Evolutionary conservation across 2,329 filamentous ascomycete species (phyloP).

Genomic region (Chrysoporthe deuterocubensis): DNA sequence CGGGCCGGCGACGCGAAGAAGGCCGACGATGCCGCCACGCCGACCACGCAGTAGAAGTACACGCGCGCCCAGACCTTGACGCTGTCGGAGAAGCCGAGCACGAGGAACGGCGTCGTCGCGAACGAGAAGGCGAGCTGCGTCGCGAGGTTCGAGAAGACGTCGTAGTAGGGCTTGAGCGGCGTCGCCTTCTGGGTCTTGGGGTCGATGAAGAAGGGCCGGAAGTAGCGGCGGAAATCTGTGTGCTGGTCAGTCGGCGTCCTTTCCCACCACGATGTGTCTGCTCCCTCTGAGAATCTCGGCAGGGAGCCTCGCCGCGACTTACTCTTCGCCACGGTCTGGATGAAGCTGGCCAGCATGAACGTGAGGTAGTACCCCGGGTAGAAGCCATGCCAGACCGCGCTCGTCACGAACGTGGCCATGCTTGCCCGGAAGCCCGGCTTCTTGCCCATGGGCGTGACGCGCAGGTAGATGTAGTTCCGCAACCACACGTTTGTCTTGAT

Average conservation of each 20-base stretch:
- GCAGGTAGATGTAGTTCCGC: conserved; percentile 91
- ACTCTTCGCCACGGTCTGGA: conserved; percentile 96
- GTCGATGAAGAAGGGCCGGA: conserved; percentile 92
- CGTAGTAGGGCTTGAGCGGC: conserved; percentile 82
- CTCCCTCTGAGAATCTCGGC: not conserved
- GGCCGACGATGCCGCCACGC: conserved; percentile 64
- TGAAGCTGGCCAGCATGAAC: conserved; percentile 86
- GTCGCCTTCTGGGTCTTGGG: conserved; percentile 72
- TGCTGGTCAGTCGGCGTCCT: conserved; percentile 27
- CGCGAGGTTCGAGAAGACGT: conserved; percentile 72
- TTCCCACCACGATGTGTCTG: not conserved
- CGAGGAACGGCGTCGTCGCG: conserved; percentile 79
- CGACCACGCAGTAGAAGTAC: conserved; percentile 83
- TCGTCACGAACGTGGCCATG: conserved; percentile 90
- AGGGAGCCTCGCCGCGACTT: conserved; percentile 42
- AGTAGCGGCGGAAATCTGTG: conserved; percentile 81
- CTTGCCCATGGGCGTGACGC: conserved; percentile 92
- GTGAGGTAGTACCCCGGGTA: conserved; percentile 94
- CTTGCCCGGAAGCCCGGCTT: conserved; percentile 96
- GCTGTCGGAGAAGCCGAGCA: conserved; percentile 74
- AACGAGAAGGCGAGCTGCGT: conserved; percentile 88
- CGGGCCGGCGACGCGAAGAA: conserved; percentile 86
- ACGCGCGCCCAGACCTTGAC: conserved; percentile 80
- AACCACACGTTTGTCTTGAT: conserved; percentile 99
- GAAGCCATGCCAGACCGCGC: conserved; percentile 97